phyloP scores from a whole-genome alignment of 768 basidiomycete species.

The Dacryopinax spathularia region DNA sequence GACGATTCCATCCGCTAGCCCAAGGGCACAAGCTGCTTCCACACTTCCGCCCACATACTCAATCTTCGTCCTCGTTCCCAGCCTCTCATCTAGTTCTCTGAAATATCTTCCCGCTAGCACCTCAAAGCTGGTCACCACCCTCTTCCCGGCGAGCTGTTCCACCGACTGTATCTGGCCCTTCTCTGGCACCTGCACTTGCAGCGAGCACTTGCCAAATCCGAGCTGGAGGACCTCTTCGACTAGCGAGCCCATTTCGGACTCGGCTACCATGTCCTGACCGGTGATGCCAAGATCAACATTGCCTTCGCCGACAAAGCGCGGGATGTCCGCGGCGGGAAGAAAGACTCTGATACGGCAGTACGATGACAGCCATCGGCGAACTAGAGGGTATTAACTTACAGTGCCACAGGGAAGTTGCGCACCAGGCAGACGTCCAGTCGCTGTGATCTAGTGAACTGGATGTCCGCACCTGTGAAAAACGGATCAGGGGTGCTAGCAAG shows the following conservation, averaged over 20 bases:
- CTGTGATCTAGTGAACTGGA: conserved; percentile 77
- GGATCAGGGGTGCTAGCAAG: not conserved
- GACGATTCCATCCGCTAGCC: conserved; percentile 93
- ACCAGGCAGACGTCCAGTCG: conserved; percentile 89
- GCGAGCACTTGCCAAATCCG: conserved; percentile 80
- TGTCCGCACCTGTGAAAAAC: conserved; percentile 64
- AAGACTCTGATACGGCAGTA: conserved; percentile 51
- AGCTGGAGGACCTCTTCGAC: conserved; percentile 71
- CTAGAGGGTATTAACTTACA: conserved; percentile 37
- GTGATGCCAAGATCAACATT: conserved; percentile 95
- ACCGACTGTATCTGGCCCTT: conserved; percentile 48
- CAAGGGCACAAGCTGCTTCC: conserved; percentile 92
- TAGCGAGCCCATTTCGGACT: conserved; percentile 63
- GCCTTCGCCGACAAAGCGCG: conserved; percentile 95
- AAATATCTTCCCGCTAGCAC: conserved; percentile 76
- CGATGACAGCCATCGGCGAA: not conserved
- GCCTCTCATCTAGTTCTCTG: conserved; percentile 40
- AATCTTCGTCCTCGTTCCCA: conserved; percentile 50
- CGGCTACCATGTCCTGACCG: conserved; percentile 92
- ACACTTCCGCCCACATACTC: conserved; percentile 97
- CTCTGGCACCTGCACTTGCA: conserved; percentile 81
- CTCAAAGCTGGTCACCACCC: conserved; percentile 90
- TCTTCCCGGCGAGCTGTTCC: conserved; percentile 74
- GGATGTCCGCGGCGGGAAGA: conserved; percentile 91
- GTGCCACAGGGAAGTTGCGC: conserved; percentile 80